These are phyloP conservation scores for Parastagonospora nodorum DNA, from an alignment of 2,329 filamentous ascomycete genomes.

Conservation along the genomic window DNA sequence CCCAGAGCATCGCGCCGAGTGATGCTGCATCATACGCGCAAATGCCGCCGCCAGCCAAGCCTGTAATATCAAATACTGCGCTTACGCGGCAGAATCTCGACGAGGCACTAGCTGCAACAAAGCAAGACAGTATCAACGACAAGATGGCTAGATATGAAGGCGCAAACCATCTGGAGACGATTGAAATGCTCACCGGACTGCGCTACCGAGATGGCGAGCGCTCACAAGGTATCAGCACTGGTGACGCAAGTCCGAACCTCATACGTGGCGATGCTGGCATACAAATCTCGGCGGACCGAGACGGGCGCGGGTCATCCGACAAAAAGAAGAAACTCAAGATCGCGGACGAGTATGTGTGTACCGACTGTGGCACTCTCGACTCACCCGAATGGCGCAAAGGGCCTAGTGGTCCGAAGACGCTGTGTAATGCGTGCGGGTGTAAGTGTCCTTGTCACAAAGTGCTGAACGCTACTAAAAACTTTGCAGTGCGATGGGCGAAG, in stretches of 20 bases:
- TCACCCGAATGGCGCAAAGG: conserved; percentile 97
- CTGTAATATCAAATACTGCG: conserved; percentile 65
- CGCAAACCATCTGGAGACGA: conserved; percentile 75
- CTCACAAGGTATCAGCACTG: conserved; percentile 85
- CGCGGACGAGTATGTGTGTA: conserved; percentile 88
- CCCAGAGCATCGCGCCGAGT: conserved; percentile 42
- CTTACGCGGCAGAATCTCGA: conserved; percentile 82
- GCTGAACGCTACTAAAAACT: conserved; percentile 16
- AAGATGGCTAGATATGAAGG: conserved; percentile 85
- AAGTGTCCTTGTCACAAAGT: conserved; percentile 34
- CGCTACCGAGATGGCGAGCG: conserved; percentile 88
- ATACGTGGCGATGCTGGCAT: conserved; percentile 88
- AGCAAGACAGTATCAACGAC: conserved; percentile 77
- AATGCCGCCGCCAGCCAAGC: conserved; percentile 71
- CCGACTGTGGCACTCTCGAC: conserved; percentile 91
- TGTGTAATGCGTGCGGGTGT: conserved; percentile 95
- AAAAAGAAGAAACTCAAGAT: conserved; percentile 86
- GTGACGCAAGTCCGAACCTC: conserved; percentile 77
- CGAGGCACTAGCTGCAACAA: conserved; percentile 67
- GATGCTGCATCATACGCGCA: conserved; percentile 52
- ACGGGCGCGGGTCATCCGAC: conserved; percentile 69
- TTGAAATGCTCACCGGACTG: conserved; percentile 90
- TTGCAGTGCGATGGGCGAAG: conserved; percentile 62
- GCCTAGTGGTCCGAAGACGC: conserved; percentile 86
- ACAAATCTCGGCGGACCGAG: conserved; percentile 79